Base-by-base conservation (phyloP, 2,329 filamentous ascomycete species). In the Alternaria hordeiaustralica region DNA sequence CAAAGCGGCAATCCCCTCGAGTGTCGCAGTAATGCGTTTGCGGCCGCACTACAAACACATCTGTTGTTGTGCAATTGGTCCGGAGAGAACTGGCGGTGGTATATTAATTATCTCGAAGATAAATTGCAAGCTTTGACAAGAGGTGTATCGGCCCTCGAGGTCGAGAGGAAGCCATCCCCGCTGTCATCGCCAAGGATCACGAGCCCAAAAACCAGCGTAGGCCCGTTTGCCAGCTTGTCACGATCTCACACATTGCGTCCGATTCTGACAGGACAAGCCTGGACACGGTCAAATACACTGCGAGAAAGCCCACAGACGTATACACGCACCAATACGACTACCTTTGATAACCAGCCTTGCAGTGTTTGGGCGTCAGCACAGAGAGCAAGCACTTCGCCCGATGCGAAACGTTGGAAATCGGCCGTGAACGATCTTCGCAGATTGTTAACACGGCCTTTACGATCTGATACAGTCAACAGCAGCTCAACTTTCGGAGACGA, bases 11-110 rank as follows among this genome's bases (percentile, higher is more conserved):
- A 36, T 5, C 33, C 15, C 1, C 33, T 36, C 33, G 9, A 36
- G 15, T 55, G 66, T 15, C 55, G 55, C 5, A 61, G 47, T 4
- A 45, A 54, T 20, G 61, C 67, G 20, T 71, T 76, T 36, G 26
- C 63, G 20, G 57, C 75, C 8, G 57, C 75, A 9, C 68, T 83
- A 1, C 54, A 60, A 13, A 74, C 69, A 1, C 81, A 83, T 63
- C 60, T 80, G 3, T 50, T 82, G 2, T 45, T 80, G 6, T 76
- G 71, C 54, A 63, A 73, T 21, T 83, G 81, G 81, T 74, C 79
- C 3, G 70, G 65, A 4, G 81, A 83, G 56, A 75, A 82, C 20
- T 84, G 82, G 82, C 75, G 80, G 3, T 81, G 79, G 78, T 84
- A 81, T 63, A 74, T 83, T 10, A 79, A 78, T 25, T 71, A 70